Evolutionary conservation across 2,329 filamentous ascomycete genomes (phyloP).

Genomic region (Penicillium sp.): DNA sequence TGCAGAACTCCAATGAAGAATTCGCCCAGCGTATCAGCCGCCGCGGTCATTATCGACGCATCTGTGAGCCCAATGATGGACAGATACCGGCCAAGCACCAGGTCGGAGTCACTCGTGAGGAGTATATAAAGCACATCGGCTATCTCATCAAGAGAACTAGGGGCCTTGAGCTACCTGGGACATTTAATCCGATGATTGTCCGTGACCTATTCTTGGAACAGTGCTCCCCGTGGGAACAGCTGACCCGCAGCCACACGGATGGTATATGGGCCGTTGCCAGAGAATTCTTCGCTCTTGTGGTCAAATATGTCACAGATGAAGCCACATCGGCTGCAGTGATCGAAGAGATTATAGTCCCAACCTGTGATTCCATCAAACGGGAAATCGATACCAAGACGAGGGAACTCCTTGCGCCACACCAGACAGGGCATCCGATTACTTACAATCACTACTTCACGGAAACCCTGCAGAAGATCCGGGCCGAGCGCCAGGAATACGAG

Average conservation of each 20-base stretch:
- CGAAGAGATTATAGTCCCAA: constrained; percentile 37
- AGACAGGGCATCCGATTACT: constrained; percentile 30
- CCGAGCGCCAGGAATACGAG: constrained; percentile 9
- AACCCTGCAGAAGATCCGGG: constrained; percentile 4
- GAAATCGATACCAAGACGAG: constrained; percentile 39
- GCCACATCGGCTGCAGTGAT: constrained; percentile 39
- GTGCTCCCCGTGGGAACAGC: constrained; percentile 48
- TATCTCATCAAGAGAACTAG: constrained; percentile 41
- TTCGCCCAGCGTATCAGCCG: constrained; percentile 15
- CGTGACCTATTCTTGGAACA: constrained; percentile 57
- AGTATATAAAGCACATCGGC: constrained; percentile 41
- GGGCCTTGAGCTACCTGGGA: constrained; percentile 55
- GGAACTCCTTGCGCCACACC: constrained; percentile 46
- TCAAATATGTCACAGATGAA: constrained; percentile 36
- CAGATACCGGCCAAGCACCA: constrained; percentile 4
- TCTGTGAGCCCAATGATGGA: neutral
- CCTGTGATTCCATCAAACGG: constrained; percentile 36
- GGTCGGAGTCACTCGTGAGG: constrained; percentile 22
- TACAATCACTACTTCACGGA: constrained; percentile 36
- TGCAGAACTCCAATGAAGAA: constrained; percentile 22
- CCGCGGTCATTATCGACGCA: constrained; percentile 5
- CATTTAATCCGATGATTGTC: constrained; percentile 56
- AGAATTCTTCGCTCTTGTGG: constrained; percentile 33
- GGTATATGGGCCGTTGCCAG: constrained; percentile 31
- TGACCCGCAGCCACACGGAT: constrained; percentile 36